Percentiles rank a stretch among this genome's conserved stretches.
Evolutionary conservation across 257 asterid genomes (phyloP).

Genomic region (Jaltomata sinuosa): DNA sequence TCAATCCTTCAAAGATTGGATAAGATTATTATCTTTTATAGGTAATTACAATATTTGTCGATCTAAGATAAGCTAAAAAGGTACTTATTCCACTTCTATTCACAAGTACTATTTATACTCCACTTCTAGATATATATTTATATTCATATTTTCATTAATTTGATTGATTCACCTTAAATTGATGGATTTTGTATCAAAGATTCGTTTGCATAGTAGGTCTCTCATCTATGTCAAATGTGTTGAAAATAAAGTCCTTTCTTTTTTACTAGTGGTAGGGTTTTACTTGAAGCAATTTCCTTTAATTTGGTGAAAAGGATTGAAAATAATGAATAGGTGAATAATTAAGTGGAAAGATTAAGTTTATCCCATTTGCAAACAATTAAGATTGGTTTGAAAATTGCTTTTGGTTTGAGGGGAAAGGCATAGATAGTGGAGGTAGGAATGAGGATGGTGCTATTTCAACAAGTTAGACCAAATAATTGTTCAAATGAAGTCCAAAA

Average conservation of each 20-base stretch:
- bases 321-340: neutral
- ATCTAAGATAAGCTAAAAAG: neutral
- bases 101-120: neutral
- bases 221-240: neutral
- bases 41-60: neutral
- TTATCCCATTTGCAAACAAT: neutral
- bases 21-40: neutral
- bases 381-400: neutral
- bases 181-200: neutral
- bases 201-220: neutral
- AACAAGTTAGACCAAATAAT: neutral
- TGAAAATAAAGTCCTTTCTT: neutral
- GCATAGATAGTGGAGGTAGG: neutral
- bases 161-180: neutral
- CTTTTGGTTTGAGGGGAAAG: neutral
- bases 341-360: neutral
- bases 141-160: neutral
- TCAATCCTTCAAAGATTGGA: neutral
- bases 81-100: neutral
- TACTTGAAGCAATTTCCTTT: neutral
- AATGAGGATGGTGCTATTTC: constrained; percentile 2
- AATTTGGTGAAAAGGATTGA: neutral
- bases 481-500: neutral
- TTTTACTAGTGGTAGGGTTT: neutral
- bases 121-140: neutral